Base-by-base conservation (phyloP, 768 basidiomycete species). In the Auricularia cornea region DNA sequence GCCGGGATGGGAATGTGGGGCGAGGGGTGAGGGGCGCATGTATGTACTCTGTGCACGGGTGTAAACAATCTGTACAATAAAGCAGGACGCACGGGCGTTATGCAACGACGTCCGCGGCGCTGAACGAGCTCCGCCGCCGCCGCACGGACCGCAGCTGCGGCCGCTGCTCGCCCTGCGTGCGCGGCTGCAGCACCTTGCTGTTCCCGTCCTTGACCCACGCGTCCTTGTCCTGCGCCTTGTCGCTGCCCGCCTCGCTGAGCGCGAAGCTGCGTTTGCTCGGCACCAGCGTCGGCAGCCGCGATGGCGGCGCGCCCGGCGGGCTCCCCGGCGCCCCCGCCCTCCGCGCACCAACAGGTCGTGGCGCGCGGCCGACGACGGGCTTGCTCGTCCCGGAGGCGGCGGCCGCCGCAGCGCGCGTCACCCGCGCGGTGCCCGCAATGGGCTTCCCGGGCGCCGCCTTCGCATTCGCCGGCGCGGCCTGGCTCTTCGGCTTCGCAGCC, bases 121-220 rank as follows among this genome's bases (percentile, higher is more conserved):
- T 93, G 74, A 94, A 94, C 69, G 92, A 94, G 71, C 92, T 93
- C 64, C 92, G 80, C 70, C 92, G 78, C 65, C 90, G 82, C 66
- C 90, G 81, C 59, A 91, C 83, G 51, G 79, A 87, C 60, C 92
- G 81, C 65, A 92, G 75, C 1, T 86, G 85, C 8, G 92, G 92
- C 41, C 90, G 84, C 66, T 83, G 86, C 1, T 85, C 87, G 38
- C 92, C 92, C 93, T 3, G 86, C 82, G 73, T 86, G 81, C 10
- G 81, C 77, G 2, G 76, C 67, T 3, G 75, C 63, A 70, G 44
- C 76, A 67, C 11, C 74, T 70, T 3, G 68, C 70, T 4, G 68
- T 65, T 32, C 74, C 71, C 71, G 81, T 83, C 41, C 80, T 67
- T 52, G 79, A 75, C 31, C 76, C 72, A 35, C 73, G 72, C 48